phyloP scores from a whole-genome alignment of 805 yeast species.

The Yueomyces sinensis region DNA sequence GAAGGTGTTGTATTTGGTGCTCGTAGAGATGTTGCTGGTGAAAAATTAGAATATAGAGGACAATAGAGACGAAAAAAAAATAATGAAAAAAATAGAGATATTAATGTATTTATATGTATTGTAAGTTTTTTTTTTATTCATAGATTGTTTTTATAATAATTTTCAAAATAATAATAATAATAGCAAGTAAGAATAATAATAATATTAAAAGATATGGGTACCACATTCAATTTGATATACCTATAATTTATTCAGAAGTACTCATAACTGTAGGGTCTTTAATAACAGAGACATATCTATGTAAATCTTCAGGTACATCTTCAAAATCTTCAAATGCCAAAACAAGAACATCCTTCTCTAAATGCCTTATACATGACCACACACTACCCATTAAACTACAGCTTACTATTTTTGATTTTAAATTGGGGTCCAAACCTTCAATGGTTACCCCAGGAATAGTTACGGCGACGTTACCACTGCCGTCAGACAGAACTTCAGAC shows the following conservation, averaged over 20 bases:
- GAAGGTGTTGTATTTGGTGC: conserved; percentile 45
- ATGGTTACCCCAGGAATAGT: conserved; percentile 22
- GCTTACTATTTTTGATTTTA: conserved; percentile 26
- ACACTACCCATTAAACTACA: conserved; percentile 38
- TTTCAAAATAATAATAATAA: no score
- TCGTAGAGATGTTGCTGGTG: conserved; percentile 33
- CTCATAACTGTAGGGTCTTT: conserved; percentile 1
- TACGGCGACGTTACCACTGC: conserved; percentile 25
- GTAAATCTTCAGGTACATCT: conserved; percentile 20
- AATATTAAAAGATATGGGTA: no score
- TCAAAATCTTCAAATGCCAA: conserved; percentile 15
- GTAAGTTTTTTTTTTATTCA: no score
- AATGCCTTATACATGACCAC: conserved; percentile 42
- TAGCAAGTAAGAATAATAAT: no score
- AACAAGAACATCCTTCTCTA: conserved; percentile 26
- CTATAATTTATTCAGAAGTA: no score
- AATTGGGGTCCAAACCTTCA: conserved; percentile 5
- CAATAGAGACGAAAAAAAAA: no score
- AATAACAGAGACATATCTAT: conserved; percentile 19
- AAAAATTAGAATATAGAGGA: no score
- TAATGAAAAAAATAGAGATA: no score
- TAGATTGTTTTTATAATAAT: no score
- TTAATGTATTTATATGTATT: no score
- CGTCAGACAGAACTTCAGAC: conserved; percentile 9
- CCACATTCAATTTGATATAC: no score